Percentiles rank a stretch among this genome's conserved stretches.
Conservation (phyloP, 1,284 basidiomycete genomes). For the Gomphus bonarii region DNA sequence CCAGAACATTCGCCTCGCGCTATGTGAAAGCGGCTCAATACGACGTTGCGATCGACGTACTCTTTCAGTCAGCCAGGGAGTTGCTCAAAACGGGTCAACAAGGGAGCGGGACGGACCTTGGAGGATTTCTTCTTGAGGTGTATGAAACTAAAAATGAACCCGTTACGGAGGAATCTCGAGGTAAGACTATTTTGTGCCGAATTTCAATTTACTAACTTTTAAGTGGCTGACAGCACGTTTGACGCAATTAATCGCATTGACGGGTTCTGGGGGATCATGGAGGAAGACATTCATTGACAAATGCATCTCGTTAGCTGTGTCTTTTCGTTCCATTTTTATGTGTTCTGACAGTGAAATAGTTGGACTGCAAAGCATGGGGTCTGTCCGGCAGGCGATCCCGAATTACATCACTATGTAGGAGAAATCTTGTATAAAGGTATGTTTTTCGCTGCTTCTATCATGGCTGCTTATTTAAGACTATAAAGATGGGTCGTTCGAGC, state of each 20-base stretch:
- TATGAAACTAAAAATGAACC: constrained; percentile 62
- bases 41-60: constrained; percentile 77
- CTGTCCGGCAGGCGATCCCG: constrained; percentile 78
- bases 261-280: constrained; percentile 67
- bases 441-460: not conserved
- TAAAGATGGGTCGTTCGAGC: constrained; percentile 62
- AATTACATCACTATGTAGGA: constrained; percentile 80
- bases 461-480: not conserved
- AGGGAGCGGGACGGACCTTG: constrained; percentile 83
- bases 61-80: constrained; percentile 78
- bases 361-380: constrained; percentile 73
- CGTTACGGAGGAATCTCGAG: constrained; percentile 67
- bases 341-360: constrained; percentile 26
- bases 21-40: constrained; percentile 55
- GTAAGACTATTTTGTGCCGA: constrained; percentile 31
- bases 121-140: constrained; percentile 68
- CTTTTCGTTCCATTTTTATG: not conserved
- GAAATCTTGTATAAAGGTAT: constrained; percentile 77
- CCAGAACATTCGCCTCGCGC: constrained; percentile 84
- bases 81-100: constrained; percentile 77
- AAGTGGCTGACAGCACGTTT: constrained; percentile 43
- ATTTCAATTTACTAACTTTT: not conserved
- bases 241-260: constrained; percentile 74
- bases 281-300: constrained; percentile 72
- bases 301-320: constrained; percentile 53